These are phyloP conservation scores for Trypanosomatidae sp. DNA, from an alignment of 208 protist species.

Conservation along the genomic window DNA sequence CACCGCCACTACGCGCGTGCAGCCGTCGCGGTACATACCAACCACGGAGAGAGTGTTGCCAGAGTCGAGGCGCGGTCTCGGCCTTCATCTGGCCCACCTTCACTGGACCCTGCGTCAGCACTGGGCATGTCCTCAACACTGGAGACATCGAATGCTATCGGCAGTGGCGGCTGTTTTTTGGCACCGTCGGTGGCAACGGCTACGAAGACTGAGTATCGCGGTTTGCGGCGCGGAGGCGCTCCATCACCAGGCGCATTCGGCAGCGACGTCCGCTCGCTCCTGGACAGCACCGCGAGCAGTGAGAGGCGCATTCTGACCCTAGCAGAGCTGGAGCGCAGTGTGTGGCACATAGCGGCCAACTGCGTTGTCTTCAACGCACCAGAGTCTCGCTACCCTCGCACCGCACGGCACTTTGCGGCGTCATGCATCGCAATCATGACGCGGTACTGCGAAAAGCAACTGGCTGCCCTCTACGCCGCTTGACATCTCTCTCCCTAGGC, in stretches of 20 bases:
- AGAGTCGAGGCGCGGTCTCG: neutral
- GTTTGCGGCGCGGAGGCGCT: slow-evolving; percentile 2
- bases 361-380: slow-evolving; percentile 86
- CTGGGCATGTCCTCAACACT: neutral
- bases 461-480: slow-evolving; percentile 14
- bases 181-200: neutral
- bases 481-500: neutral
- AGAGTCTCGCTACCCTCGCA: slow-evolving; percentile 69
- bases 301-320: slow-evolving; percentile 43
- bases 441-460: slow-evolving; percentile 66
- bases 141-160: neutral
- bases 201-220: slow-evolving; percentile 4
- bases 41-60: neutral
- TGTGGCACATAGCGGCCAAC: slow-evolving; percentile 84
- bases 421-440: slow-evolving; percentile 58
- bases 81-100: neutral
- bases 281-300: slow-evolving; percentile 18
- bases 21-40: neutral
- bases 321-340: slow-evolving; percentile 64
- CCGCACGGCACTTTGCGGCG: slow-evolving; percentile 55
- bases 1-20: slow-evolving; percentile 42
- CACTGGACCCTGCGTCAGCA: neutral
- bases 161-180: neutral
- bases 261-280: neutral
- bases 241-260: neutral